Percentiles rank a stretch among this genome's conserved stretches.
Evolutionary conservation across 345 rosid genomes (phyloP).

Genomic region (Trapa incisa): DNA sequence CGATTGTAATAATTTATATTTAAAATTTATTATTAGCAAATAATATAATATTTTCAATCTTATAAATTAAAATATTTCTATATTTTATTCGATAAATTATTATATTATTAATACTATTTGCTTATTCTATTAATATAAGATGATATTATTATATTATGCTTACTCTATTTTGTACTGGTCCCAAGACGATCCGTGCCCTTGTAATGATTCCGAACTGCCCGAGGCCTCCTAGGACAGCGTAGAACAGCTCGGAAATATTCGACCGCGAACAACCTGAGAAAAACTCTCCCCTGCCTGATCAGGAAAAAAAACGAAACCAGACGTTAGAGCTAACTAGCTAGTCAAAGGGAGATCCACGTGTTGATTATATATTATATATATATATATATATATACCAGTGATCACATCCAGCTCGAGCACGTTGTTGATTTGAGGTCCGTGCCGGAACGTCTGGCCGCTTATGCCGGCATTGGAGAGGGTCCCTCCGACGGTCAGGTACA

Average conservation of each 20-base stretch:
- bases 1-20: no score
- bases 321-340: no score
- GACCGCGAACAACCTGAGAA: slow-evolving; percentile 27
- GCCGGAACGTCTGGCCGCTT: slow-evolving; percentile 73
- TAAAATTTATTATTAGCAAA: neutral
- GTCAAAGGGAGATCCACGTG: no score
- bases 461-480: slow-evolving; percentile 94
- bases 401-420: slow-evolving; percentile 73
- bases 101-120: no score
- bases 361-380: neutral
- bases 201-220: slow-evolving; percentile 62
- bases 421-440: slow-evolving; percentile 94
- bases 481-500: slow-evolving; percentile 83
- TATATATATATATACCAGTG: slow-evolving; percentile 40
- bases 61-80: no score
- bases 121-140: neutral
- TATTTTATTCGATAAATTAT: no score
- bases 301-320: neutral
- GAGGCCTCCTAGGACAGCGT: slow-evolving; percentile 43
- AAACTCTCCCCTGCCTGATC: slow-evolving; percentile 40
- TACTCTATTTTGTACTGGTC: slow-evolving; percentile 34
- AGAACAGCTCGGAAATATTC: slow-evolving; percentile 34
- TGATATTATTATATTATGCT: neutral
- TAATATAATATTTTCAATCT: neutral
- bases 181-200: slow-evolving; percentile 38